phyloP scores from a whole-genome alignment of 805 yeast species.

The Metschnikowia santaceciliae region DNA sequence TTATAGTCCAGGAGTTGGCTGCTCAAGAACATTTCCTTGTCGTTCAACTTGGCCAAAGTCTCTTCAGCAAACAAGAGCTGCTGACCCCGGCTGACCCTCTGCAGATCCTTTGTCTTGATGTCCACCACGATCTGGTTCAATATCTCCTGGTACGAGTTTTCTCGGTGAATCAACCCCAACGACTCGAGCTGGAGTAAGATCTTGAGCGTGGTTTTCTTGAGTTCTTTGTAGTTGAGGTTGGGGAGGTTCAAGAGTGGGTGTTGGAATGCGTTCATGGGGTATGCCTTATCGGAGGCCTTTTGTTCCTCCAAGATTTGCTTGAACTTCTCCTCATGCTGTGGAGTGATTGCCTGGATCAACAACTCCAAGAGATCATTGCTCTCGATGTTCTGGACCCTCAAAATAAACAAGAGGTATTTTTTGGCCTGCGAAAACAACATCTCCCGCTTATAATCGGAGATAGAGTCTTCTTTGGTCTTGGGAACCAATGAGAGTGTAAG shows the following conservation, averaged over 20 bases:
- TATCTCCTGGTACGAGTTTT: conserved; percentile 71
- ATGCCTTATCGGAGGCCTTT: neutral
- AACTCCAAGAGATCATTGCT: conserved; percentile 65
- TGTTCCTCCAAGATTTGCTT: conserved; percentile 39
- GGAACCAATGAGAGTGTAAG: conserved; percentile 58
- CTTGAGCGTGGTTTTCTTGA: conserved; percentile 74
- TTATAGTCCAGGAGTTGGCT: conserved; percentile 46
- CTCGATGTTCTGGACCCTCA: conserved; percentile 63
- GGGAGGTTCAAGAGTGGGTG: conserved; percentile 48
- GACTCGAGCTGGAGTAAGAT: conserved; percentile 72
- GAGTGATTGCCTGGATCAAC: conserved; percentile 60
- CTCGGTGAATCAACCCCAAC: conserved; percentile 58
- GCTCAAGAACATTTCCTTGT: conserved; percentile 43
- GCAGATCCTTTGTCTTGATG: conserved; percentile 50
- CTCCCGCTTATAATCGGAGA: conserved; percentile 53
- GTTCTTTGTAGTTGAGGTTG: conserved; percentile 57
- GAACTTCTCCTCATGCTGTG: conserved; percentile 67
- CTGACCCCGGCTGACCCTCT: conserved; percentile 37
- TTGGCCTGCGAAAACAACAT: conserved; percentile 72
- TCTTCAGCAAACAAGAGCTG: conserved; percentile 40
- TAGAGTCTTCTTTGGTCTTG: conserved; percentile 40
- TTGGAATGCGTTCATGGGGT: neutral
- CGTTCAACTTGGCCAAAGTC: conserved; percentile 41
- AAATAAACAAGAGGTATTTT: conserved; percentile 73
- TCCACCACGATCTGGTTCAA: conserved; percentile 83